Conservation (phyloP, 2,329 filamentous ascomycete species). For the Fusarium setosum region DNA sequence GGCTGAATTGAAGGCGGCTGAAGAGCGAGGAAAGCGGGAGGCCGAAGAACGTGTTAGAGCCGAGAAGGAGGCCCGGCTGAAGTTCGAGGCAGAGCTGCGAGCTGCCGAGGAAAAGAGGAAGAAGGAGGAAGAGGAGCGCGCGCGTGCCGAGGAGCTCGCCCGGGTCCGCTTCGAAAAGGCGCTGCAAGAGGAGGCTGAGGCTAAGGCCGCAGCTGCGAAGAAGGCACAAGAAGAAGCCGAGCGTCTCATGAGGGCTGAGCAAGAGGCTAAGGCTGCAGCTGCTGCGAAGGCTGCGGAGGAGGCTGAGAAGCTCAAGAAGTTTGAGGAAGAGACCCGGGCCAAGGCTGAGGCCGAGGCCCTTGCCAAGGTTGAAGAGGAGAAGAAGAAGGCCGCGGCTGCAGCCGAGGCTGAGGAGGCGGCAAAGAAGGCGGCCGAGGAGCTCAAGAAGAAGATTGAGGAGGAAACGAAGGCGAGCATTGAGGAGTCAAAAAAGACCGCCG, state of each 20-base stretch:
- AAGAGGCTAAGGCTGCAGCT: conserved; percentile 54
- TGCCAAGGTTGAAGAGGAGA: conserved; percentile 56
- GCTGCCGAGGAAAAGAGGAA: conserved; percentile 57
- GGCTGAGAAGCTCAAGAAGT: conserved; percentile 56
- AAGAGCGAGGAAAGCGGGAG: conserved; percentile 58
- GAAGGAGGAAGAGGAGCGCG: conserved; percentile 52
- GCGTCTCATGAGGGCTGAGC: conserved; percentile 50
- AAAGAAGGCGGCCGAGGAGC: conserved; percentile 70
- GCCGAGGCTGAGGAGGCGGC: conserved; percentile 61
- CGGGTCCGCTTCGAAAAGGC: conserved; percentile 54
- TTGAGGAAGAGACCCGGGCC: conserved; percentile 54
- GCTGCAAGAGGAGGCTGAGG: conserved; percentile 54
- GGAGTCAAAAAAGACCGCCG: conserved; percentile 62
- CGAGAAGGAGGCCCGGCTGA: conserved; percentile 51
- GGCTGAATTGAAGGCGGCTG: conserved; percentile 56
- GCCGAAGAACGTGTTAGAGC: conserved; percentile 59
- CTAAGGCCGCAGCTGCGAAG: conserved; percentile 55
- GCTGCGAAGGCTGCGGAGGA: conserved; percentile 52
- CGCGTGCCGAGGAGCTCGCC: conserved; percentile 61
- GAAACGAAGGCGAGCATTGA: conserved; percentile 62
- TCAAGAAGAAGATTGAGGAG: conserved; percentile 67
- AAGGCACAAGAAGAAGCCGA: conserved; percentile 57
- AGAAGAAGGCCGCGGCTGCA: conserved; percentile 51
- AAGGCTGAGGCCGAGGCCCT: conserved; percentile 52
- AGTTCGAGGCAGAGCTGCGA: conserved; percentile 54